phyloP scores from a whole-genome alignment of 495 filamentous ascomycete genomes.

The Thermothielavioides terrestris region DNA sequence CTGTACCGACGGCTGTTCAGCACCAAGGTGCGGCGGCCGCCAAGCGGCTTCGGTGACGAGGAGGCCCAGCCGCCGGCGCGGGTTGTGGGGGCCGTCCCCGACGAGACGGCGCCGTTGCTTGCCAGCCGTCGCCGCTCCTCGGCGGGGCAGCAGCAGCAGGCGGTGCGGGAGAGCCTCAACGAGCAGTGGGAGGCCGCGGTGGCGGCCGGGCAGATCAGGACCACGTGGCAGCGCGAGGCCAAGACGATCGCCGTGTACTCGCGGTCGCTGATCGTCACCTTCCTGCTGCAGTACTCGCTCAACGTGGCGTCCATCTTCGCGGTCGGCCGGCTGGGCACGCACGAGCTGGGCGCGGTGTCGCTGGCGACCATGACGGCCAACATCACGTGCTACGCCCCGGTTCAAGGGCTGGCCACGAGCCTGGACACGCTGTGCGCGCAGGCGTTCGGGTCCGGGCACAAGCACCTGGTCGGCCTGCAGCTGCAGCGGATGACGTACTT shows the following conservation, averaged over 20 bases:
- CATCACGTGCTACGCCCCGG: slow-evolving; percentile 64
- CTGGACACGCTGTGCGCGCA: slow-evolving; percentile 70
- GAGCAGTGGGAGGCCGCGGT: slow-evolving; percentile 78
- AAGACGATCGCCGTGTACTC: slow-evolving; percentile 54
- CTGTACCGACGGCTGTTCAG: slow-evolving; percentile 40
- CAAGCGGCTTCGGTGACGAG: slow-evolving; percentile 23
- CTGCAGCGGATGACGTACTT: slow-evolving; percentile 64
- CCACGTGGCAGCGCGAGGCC: slow-evolving; percentile 78
- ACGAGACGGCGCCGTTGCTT: slow-evolving; percentile 38
- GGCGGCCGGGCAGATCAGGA: slow-evolving; percentile 62
- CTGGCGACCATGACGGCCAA: slow-evolving; percentile 66
- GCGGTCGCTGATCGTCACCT: slow-evolving; percentile 55
- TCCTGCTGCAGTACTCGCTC: slow-evolving; percentile 65
- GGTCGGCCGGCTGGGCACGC: slow-evolving; percentile 54
- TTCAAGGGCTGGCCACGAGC: slow-evolving; percentile 62
- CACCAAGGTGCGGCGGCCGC: slow-evolving; percentile 33
- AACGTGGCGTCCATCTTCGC: slow-evolving; percentile 64
- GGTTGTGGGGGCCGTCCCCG: slow-evolving; percentile 17
- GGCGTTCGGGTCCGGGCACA: slow-evolving; percentile 64
- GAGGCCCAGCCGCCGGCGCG: slow-evolving; percentile 15
- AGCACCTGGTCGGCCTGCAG: slow-evolving; percentile 61
- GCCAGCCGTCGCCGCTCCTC: slow-evolving; percentile 1
- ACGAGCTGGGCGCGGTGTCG: slow-evolving; percentile 54
- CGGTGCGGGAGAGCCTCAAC: slow-evolving; percentile 33
- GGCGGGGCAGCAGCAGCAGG: slow-evolving; percentile 8